Conservation (phyloP, 1,139 yeast species). For the Suhomyces bokatorum region DNA sequence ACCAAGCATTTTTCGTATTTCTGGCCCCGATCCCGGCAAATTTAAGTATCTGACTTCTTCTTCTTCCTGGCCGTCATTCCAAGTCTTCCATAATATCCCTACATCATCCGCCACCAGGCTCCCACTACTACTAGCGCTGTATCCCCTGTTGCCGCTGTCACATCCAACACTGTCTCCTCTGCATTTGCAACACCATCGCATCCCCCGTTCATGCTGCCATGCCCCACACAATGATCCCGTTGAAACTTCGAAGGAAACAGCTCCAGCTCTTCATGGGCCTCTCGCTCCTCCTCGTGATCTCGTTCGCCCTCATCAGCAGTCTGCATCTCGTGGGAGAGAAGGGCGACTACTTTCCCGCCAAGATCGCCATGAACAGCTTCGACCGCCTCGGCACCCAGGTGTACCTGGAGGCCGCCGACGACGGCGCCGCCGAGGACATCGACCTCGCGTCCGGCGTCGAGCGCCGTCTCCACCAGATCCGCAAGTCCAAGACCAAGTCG, state of each 20-base stretch:
- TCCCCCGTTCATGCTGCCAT: too few species aligned
- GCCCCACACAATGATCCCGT: background rate
- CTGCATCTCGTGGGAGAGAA: conserved; percentile 11
- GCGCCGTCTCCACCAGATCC: conserved; percentile 20
- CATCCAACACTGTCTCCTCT: too few species aligned
- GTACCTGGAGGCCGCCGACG: conserved; percentile 8
- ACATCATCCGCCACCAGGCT: too few species aligned
- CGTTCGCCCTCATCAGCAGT: conserved; percentile 17
- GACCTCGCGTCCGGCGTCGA: conserved; percentile 5
- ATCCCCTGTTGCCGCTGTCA: too few species aligned
- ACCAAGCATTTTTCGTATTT: background rate
- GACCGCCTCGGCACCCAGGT: conserved; percentile 15
- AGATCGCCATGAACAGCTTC: conserved; percentile 19
- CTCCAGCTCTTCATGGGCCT: conserved; percentile 18
- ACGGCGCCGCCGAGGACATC: conserved; percentile 2
- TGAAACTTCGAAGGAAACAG: conserved; percentile 18
- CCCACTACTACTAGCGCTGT: too few species aligned
- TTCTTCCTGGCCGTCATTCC: too few species aligned
- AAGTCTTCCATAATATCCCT: too few species aligned
- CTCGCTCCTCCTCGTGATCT: conserved; percentile 18
- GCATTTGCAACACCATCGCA: background rate
- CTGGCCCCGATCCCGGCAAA: too few species aligned
- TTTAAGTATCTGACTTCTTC: too few species aligned
- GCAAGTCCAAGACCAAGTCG: conserved; percentile 17
- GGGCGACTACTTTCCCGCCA: conserved; percentile 3